Evolutionary conservation across 176 grass and related monocot species (phyloP).

Genomic region (Typha latifolia): DNA sequence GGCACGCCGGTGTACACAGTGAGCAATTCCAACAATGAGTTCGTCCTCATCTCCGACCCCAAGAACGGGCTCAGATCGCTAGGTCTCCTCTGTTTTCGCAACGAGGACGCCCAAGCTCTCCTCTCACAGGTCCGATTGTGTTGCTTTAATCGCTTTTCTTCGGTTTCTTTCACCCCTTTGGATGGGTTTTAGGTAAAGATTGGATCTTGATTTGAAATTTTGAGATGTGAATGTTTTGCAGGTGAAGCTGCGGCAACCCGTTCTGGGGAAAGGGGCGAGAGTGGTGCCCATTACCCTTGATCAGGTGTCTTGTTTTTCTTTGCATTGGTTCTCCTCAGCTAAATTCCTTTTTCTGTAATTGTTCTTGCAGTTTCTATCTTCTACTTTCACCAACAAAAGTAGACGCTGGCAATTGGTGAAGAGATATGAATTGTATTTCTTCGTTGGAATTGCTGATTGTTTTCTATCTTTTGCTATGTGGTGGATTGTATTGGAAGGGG

Average conservation of each 20-base stretch:
- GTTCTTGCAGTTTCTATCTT: too few species aligned
- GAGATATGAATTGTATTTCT: neutral
- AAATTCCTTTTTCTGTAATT: too few species aligned
- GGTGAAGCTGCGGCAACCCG: slow-evolving; percentile 64
- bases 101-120: slow-evolving; percentile 63
- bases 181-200: slow-evolving; percentile 12
- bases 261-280: slow-evolving; percentile 71
- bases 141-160: neutral
- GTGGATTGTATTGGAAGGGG: neutral
- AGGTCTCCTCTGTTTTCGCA: slow-evolving; percentile 76
- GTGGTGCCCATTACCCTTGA: slow-evolving; percentile 91
- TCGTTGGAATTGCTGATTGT: neutral
- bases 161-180: neutral
- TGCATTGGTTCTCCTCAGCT: neutral
- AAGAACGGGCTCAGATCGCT: slow-evolving; percentile 67
- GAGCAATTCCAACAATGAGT: slow-evolving; percentile 85
- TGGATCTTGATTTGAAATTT: neutral
- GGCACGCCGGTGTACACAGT: slow-evolving; percentile 62
- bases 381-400: too few species aligned
- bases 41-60: slow-evolving; percentile 87
- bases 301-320: slow-evolving; percentile 43
- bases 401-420: neutral
- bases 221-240: slow-evolving; percentile 17
- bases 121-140: slow-evolving; percentile 47
- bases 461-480: neutral